Evolutionary conservation across 805 yeast species (phyloP).

Genomic region (Myxozyma vanderwaltii): DNA sequence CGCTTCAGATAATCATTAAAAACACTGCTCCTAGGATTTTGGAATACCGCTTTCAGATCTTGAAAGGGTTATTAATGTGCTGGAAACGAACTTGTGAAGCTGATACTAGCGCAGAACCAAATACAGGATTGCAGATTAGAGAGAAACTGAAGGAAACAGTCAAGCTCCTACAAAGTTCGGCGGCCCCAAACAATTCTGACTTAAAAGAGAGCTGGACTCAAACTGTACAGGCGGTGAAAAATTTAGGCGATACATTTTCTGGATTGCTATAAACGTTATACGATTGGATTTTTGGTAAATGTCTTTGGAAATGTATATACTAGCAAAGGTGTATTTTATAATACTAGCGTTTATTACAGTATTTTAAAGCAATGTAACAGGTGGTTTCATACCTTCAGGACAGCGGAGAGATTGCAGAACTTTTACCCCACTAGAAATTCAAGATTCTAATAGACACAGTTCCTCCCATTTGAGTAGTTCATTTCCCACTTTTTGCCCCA

Average conservation of each 20-base stretch:
- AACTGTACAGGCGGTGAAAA: neutral
- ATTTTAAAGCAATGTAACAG: no score
- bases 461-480: no score
- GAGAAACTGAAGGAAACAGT: conserved; percentile 3
- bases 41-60: conserved; percentile 13
- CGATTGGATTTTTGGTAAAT: neutral
- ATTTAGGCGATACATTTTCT: neutral
- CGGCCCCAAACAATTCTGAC: neutral
- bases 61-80: conserved; percentile 26
- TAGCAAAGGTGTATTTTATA: no score
- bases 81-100: conserved; percentile 17
- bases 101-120: neutral
- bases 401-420: no score
- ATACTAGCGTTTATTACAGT: no score
- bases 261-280: neutral
- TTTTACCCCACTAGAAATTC: no score
- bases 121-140: neutral
- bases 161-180: neutral
- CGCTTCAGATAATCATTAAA: conserved; percentile 10
- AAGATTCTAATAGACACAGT: no score
- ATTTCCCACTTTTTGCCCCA: no score
- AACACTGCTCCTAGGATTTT: conserved; percentile 8
- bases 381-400: no score
- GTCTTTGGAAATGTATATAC: no score
- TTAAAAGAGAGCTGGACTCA: neutral